Conservation (phyloP, 306 rosid species). For the Cicer bijugum region DNA sequence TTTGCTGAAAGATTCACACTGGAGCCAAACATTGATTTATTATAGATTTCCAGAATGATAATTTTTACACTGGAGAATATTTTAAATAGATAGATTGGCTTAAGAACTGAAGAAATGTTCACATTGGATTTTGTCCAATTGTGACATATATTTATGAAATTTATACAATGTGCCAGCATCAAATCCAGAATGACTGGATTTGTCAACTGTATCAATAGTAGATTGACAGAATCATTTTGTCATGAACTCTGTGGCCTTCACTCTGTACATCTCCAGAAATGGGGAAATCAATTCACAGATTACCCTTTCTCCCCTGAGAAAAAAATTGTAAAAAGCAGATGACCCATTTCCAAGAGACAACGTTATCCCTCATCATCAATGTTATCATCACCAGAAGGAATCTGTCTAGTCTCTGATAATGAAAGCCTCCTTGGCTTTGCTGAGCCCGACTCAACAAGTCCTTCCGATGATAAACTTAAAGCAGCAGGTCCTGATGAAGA, state of each 20-base stretch:
- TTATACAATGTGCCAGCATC: conserved; percentile 76
- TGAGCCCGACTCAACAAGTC: conserved; percentile 76
- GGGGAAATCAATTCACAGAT: conserved; percentile 85
- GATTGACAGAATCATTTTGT: conserved; percentile 61
- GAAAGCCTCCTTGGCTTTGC: conserved; percentile 77
- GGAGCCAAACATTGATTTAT: conserved; percentile 50
- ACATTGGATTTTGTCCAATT: conserved; percentile 68
- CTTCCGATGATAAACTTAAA: conserved; percentile 81
- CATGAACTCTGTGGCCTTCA: conserved; percentile 60
- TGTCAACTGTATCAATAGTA: conserved; percentile 67
- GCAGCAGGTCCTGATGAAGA: conserved; percentile 77
- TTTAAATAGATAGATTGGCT: conserved; percentile 51
- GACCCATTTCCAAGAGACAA: conserved; percentile 55
- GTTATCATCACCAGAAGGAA: conserved; percentile 73
- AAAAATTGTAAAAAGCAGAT: conserved; percentile 61
- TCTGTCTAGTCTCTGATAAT: conserved; percentile 77
- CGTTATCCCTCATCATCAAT: conserved; percentile 74
- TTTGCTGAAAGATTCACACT: conserved; percentile 49
- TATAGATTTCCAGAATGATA: conserved; percentile 49
- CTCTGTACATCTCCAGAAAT: conserved; percentile 84
- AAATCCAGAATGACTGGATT: conserved; percentile 66
- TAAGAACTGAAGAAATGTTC: conserved; percentile 69
- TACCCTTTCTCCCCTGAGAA: conserved; percentile 70
- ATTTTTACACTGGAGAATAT: conserved; percentile 49
- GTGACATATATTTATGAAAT: conserved; percentile 74